Evolutionary conservation across 164 flowering plant genomes (phyloP).

Genomic region (Liriodendron chinense): DNA sequence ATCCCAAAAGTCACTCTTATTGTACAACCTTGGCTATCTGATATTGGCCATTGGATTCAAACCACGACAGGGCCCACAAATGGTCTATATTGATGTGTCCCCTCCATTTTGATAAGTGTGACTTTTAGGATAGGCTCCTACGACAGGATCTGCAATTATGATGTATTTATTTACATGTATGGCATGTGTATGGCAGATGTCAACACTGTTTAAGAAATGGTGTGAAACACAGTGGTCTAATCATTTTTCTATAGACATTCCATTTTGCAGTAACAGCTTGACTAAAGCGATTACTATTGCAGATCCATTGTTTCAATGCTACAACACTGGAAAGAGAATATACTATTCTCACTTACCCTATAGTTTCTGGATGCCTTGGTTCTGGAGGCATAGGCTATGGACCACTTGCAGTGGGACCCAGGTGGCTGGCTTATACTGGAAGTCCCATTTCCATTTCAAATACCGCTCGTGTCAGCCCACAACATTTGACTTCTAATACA

Average conservation of each 20-base stretch:
- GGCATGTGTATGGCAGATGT: neutral
- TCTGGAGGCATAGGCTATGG: slow-evolving; percentile 61
- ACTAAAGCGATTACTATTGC: slow-evolving; percentile 20
- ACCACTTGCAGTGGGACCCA: slow-evolving; percentile 79
- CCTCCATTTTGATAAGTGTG: neutral
- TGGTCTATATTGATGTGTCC: neutral
- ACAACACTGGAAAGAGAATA: slow-evolving; percentile 66
- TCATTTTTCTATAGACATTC: neutral
- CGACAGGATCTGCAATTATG: neutral
- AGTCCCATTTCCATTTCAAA: slow-evolving; percentile 45
- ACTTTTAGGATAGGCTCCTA: neutral
- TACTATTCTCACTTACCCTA: slow-evolving; percentile 63
- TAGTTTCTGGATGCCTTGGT: slow-evolving; percentile 38
- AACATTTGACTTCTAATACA: slow-evolving; percentile 46
- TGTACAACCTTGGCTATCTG: neutral
- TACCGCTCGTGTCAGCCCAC: slow-evolving; percentile 60
- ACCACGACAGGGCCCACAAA: neutral
- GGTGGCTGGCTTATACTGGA: slow-evolving; percentile 88
- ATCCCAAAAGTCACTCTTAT: neutral
- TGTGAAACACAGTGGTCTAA: neutral
- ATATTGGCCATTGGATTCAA: neutral
- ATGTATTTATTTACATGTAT: neutral
- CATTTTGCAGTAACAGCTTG: neutral
- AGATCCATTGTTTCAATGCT: slow-evolving; percentile 79
- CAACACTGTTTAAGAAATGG: neutral